phyloP scores from a whole-genome alignment of 2,329 filamentous ascomycete genomes.

The Bretziella fagacearum region DNA sequence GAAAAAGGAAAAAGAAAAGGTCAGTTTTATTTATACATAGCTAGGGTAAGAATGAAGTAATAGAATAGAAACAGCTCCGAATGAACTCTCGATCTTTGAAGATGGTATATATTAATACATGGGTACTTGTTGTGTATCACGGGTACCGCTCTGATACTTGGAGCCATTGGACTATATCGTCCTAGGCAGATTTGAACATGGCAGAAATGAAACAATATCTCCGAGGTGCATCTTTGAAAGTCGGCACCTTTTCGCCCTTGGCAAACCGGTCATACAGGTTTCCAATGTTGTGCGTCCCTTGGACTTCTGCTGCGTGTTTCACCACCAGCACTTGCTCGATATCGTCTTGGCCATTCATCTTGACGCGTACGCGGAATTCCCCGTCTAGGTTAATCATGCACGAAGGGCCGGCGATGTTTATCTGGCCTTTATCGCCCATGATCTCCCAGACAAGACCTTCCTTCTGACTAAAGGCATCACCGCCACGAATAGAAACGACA shows the following conservation, averaged over 20 bases:
- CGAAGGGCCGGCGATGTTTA: background rate
- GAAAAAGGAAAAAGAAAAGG: too few relatives aligned
- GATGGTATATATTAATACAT: too few relatives aligned
- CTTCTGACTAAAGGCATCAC: background rate
- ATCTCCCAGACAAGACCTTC: background rate
- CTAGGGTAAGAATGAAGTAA: too few relatives aligned
- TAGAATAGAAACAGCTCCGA: too few relatives aligned
- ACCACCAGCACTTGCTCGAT: background rate
- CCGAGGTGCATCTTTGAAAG: background rate
- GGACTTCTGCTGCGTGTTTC: background rate
- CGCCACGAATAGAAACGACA: background rate
- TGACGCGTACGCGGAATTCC: background rate
- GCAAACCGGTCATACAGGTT: conserved; percentile 2
- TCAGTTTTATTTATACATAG: too few relatives aligned
- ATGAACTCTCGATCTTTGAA: too few relatives aligned
- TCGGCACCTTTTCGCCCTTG: background rate
- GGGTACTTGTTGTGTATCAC: too few relatives aligned
- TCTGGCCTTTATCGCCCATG: background rate
- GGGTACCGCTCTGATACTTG: too few relatives aligned
- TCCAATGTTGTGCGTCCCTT: background rate
- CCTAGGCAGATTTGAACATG: background rate
- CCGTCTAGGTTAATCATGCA: background rate
- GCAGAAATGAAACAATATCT: background rate
- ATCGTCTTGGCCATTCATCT: background rate
- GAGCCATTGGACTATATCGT: too few relatives aligned